These are phyloP conservation scores for Zoysia pacifica DNA, from an alignment of 176 grass and related monocot species.

Conservation along the genomic window DNA sequence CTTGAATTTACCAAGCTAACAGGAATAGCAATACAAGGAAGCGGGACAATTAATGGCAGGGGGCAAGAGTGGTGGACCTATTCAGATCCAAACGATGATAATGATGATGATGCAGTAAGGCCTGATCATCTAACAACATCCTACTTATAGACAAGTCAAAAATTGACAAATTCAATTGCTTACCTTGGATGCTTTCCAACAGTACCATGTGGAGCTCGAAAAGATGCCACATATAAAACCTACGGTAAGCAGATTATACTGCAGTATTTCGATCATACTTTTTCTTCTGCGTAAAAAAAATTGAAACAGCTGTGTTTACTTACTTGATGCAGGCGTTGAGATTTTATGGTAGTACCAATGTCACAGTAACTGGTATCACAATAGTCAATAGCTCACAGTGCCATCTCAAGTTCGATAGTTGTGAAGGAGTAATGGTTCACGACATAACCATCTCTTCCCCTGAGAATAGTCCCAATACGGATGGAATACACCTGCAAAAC, in stretches of 20 bases:
- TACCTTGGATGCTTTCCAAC: conserved; percentile 44
- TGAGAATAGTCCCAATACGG: conserved; percentile 86
- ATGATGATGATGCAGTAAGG: conserved; percentile 60
- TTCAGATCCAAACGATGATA: conserved; percentile 49
- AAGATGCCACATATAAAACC: conserved; percentile 83
- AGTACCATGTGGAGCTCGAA: conserved; percentile 59
- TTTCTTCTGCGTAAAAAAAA: not conserved
- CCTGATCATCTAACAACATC: conserved; percentile 27
- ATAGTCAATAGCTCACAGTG: conserved; percentile 91
- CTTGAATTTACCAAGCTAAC: conserved; percentile 84
- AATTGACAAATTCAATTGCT: conserved; percentile 35
- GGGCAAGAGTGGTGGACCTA: conserved; percentile 86
- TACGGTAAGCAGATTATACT: conserved; percentile 60
- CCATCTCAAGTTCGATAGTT: conserved; percentile 94
- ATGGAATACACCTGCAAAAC: conserved; percentile 97
- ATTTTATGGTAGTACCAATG: conserved; percentile 94
- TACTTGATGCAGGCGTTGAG: conserved; percentile 75
- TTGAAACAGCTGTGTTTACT: not conserved
- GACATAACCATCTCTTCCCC: conserved; percentile 82
- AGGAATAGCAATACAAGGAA: conserved; percentile 82
- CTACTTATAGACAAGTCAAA: conserved; percentile 28
- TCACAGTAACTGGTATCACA: conserved; percentile 86
- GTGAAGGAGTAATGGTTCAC: conserved; percentile 71
- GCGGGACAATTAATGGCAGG: conserved; percentile 71
- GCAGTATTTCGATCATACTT: not conserved